Conservation (phyloP, 2,329 filamentous ascomycete species). For the Fusarium sp. region DNA sequence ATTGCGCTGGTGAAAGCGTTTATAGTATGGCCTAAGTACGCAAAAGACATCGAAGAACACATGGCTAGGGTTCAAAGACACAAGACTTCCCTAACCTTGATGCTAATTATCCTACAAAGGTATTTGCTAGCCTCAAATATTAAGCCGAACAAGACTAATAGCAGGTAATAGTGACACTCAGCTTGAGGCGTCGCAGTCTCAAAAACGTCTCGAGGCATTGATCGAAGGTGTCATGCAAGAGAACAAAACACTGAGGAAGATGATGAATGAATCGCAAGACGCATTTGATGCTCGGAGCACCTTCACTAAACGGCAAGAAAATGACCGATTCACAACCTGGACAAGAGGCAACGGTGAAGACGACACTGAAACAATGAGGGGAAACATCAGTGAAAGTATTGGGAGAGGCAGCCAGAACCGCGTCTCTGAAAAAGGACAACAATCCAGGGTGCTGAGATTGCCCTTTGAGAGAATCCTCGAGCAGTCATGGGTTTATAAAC, state of each 20-base stretch:
- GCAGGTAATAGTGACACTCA: background rate
- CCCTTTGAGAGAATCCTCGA: background rate
- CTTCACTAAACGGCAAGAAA: background rate
- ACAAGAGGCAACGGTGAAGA: background rate
- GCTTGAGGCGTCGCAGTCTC: background rate
- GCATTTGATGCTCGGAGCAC: background rate
- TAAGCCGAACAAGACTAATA: background rate
- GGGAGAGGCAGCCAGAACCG: background rate
- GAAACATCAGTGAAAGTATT: background rate
- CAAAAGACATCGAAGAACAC: background rate
- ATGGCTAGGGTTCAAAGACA: background rate
- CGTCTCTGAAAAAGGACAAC: background rate
- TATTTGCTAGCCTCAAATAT: background rate
- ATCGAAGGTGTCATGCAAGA: background rate
- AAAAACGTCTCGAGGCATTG: background rate
- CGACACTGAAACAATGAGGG: background rate
- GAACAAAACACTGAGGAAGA: background rate
- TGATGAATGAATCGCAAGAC: background rate
- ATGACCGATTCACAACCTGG: background rate
- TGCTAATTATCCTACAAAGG: background rate
- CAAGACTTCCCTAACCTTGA: background rate
- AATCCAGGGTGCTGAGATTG: background rate
- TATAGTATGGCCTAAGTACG: background rate
- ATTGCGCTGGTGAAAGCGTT: background rate
- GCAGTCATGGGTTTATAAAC: constrained; percentile 1